Conservation (phyloP, 2,329 filamentous ascomycete species). For the Esteya vermicola region DNA sequence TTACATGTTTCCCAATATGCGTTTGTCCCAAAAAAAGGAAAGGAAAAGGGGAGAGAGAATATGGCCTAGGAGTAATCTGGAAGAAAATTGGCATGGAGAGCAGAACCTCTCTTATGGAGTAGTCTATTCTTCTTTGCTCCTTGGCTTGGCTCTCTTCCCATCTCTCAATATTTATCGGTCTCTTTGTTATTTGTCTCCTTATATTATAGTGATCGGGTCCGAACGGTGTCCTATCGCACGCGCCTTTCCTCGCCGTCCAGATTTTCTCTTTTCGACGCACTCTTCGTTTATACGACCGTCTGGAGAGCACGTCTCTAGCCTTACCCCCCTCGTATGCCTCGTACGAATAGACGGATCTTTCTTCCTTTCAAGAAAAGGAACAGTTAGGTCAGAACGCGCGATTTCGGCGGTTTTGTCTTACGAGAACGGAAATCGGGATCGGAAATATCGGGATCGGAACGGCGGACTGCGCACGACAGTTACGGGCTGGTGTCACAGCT, state of each 20-base stretch:
- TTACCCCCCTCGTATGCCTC: no score
- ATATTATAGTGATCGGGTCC: constrained; percentile 9
- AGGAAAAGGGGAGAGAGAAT: background rate
- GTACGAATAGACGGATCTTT: no score
- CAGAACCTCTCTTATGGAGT: no score
- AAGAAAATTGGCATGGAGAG: background rate
- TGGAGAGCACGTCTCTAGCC: no score
- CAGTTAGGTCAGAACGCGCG: no score
- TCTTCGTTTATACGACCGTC: no score
- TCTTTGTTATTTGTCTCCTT: constrained; percentile 2
- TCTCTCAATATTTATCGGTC: background rate
- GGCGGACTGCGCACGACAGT: background rate
- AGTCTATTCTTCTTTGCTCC: no score
- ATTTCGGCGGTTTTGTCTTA: constrained; percentile 1
- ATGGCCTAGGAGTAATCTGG: background rate
- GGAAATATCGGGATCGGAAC: no score
- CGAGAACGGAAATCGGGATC: background rate
- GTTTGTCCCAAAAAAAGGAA: background rate
- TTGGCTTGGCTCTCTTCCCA: background rate
- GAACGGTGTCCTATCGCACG: constrained; percentile 6
- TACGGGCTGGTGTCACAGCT: background rate
- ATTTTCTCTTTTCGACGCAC: no score
- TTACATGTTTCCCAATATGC: background rate
- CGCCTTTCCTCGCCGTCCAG: no score
- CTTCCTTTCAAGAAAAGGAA: no score